A percentile compares a stretch with the other conserved stretches of the same genome.
These are phyloP conservation scores for Cinnamomum chago DNA, from an alignment of 164 flowering plant genomes.

Conservation along the genomic window DNA sequence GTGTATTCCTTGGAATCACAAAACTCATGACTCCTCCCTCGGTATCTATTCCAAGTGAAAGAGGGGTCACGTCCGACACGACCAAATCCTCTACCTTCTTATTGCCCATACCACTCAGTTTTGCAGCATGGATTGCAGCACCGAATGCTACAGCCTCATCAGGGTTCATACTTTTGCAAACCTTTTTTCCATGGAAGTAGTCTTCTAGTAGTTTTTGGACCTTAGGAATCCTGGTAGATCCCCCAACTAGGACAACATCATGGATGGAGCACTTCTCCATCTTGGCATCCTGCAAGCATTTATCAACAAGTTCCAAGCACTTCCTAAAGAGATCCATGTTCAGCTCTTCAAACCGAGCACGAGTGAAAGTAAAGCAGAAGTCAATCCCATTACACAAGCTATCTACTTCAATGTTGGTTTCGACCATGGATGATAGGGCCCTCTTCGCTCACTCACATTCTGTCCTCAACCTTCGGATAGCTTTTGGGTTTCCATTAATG, in stretches of 20 bases:
- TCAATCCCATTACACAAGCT: constrained; percentile 1
- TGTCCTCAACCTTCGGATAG: background rate
- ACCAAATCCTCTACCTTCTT: background rate
- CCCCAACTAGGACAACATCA: constrained; percentile 6
- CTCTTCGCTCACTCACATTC: background rate
- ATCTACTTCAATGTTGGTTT: background rate
- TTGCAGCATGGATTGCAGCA: constrained; percentile 11
- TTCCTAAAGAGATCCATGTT: constrained; percentile 2
- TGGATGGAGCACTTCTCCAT: background rate
- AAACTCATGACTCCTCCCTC: background rate
- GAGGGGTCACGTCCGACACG: background rate
- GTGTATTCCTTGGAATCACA: constrained; percentile 5
- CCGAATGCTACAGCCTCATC: constrained; percentile 15
- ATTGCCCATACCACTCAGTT: background rate
- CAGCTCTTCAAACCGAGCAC: constrained; percentile 2
- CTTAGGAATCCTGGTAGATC: constrained; percentile 5
- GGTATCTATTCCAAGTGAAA: background rate
- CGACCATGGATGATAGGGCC: background rate
- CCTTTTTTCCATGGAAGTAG: constrained; percentile 6
- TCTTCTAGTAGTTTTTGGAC: background rate
- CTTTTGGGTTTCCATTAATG: background rate
- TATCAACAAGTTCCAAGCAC: constrained; percentile 2
- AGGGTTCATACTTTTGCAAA: constrained; percentile 9
- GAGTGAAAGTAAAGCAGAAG: background rate
- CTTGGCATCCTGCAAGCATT: constrained; percentile 6